A percentile compares a stretch with the other conserved stretches of the same genome.
Evolutionary conservation across 768 basidiomycete genomes (phyloP).

Genomic region (Pleurotus tuber-regium): DNA sequence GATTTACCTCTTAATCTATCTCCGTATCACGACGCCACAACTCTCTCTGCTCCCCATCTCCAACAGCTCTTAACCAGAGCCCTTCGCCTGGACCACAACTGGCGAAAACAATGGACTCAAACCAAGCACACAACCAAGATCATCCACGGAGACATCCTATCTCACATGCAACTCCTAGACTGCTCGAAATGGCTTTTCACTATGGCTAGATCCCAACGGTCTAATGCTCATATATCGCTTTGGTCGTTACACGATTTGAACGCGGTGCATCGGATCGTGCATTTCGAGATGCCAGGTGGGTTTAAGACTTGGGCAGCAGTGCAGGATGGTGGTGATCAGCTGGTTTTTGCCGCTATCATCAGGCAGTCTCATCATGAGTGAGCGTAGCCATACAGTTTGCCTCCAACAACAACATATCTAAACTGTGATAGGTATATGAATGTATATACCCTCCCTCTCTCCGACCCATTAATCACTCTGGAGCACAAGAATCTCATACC

Average conservation of each 20-base stretch:
- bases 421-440: too few species aligned
- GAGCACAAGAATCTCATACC: slow-evolving; percentile 9
- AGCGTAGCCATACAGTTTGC: too few species aligned
- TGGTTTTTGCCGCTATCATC: slow-evolving; percentile 17
- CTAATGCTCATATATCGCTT: slow-evolving; percentile 36
- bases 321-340: slow-evolving; percentile 18
- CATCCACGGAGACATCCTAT: slow-evolving; percentile 35
- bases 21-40: slow-evolving; percentile 23
- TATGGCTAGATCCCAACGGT: slow-evolving; percentile 26
- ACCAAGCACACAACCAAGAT: slow-evolving; percentile 37
- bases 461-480: slow-evolving; percentile 12
- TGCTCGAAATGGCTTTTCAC: slow-evolving; percentile 48
- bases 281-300: slow-evolving; percentile 12
- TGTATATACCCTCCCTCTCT: slow-evolving; percentile 21
- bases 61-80: slow-evolving; percentile 40
- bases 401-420: too few species aligned
- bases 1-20: slow-evolving; percentile 49
- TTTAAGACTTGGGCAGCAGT: slow-evolving; percentile 33
- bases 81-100: slow-evolving; percentile 49
- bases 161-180: slow-evolving; percentile 44
- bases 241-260: slow-evolving; percentile 38
- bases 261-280: slow-evolving; percentile 9
- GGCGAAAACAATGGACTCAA: slow-evolving; percentile 35
- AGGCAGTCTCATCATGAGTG: slow-evolving; percentile 6
- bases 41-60: slow-evolving; percentile 37